Base-by-base conservation (phyloP, 2,329 filamentous ascomycete species). In the Zalaria sp. region DNA sequence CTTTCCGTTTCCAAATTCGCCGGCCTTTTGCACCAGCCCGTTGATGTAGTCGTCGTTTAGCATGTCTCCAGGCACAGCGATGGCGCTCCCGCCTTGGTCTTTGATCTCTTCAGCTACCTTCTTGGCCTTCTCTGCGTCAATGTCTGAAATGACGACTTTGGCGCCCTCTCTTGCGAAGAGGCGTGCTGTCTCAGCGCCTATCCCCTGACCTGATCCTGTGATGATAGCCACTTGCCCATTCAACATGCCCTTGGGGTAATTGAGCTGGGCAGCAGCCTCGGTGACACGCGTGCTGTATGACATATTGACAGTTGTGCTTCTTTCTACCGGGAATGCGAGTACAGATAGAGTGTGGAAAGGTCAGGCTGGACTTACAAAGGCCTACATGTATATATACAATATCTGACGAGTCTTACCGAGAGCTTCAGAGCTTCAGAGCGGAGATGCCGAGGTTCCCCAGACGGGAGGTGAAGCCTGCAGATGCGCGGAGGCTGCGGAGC, bases 111-210 rank as follows among this genome's bases (percentile, higher is more conserved):
- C 71, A 25, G 77, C 83, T 18, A 86, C 80, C 5, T 68, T 64
- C 35, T 77, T 65, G 37, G 81, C 74, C 58, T 91, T 93, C 37
- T 70, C 79, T 83, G 54, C 40, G 61, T 93, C 87, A 46, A 93
- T 85, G 63, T 93, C 87, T 25, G 83, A 80, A 37, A 93, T 69
- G 7, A 93, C 68, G 0, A 93, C 85, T 57, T 81, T 86, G 10
- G 86, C 85, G 25, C 87, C 87, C 62, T 94, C 85, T 46, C 87
- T 89, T 8, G 84, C 85, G 54, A 93, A 93, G 3, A 93, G 65
- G 6, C 79, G 72, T 5, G 86, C 86, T 28, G 81, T 72, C 64
- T 93, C 87, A 27, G 85, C 87, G 25, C 86, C 87, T 58, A 93
- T 93, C 45, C 87, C 87, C 60, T 93, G 85, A 5, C 83, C 85